Percentiles rank a stretch among this genome's conserved stretches.
These are phyloP conservation scores for Nakaseomyces bracarensis DNA, from an alignment of 1,139 yeast genomes.

Conservation along the genomic window DNA sequence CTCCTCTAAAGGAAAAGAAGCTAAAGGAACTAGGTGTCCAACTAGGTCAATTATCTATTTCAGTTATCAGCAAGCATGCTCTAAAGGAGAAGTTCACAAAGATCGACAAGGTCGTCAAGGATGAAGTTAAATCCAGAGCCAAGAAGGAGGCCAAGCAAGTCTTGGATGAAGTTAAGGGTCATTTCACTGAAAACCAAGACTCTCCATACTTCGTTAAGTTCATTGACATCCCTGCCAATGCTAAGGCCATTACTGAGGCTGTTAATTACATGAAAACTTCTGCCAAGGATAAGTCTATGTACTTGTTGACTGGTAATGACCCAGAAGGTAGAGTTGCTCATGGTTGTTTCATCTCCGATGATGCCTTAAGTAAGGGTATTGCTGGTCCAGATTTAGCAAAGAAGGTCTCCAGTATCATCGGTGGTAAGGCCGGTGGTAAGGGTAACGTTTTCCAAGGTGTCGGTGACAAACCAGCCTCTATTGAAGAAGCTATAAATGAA, in stretches of 20 bases:
- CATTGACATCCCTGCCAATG: conserved; percentile 67
- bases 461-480: conserved; percentile 73
- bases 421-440: conserved; percentile 98
- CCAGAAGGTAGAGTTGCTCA: conserved; percentile 76
- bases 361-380: conserved; percentile 61
- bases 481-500: conserved; percentile 64
- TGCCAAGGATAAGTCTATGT: conserved; percentile 67
- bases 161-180: conserved; percentile 65
- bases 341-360: conserved; percentile 80
- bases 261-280: conserved; percentile 75
- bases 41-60: conserved; percentile 71
- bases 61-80: conserved; percentile 71
- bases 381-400: conserved; percentile 70
- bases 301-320: conserved; percentile 67
- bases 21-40: conserved; percentile 79
- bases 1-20: conserved; percentile 64
- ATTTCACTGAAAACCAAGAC: conserved; percentile 48
- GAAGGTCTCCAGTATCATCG: conserved; percentile 63
- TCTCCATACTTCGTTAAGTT: conserved; percentile 55
- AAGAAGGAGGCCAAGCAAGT: conserved; percentile 82
- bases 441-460: conserved; percentile 95
- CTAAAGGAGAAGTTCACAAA: conserved; percentile 66
- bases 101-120: conserved; percentile 80
- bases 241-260: conserved; percentile 92
- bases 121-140: conserved; percentile 76